Evolutionary conservation across 2,329 filamentous ascomycete genomes (phyloP).

Genomic region (Penicillium hesseltinei): DNA sequence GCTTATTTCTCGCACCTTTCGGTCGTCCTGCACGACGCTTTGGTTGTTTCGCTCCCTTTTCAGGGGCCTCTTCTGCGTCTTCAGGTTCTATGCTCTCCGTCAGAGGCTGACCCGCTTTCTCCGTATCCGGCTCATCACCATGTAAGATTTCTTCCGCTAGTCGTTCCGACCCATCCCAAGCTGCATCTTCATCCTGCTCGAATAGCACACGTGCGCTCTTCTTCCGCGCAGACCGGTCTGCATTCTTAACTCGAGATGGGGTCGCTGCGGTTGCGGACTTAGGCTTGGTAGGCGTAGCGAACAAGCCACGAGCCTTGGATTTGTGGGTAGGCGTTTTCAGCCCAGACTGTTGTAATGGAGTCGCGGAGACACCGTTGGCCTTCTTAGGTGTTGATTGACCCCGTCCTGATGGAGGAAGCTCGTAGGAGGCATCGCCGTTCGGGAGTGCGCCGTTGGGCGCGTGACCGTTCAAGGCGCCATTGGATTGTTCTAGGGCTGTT

Average conservation of each 20-base stretch:
- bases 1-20: constrained; percentile 57
- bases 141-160: constrained; percentile 68
- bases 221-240: constrained; percentile 79
- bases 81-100: constrained; percentile 34
- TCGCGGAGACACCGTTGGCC: constrained; percentile 25
- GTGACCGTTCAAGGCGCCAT: constrained; percentile 30
- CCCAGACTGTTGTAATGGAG: constrained; percentile 34
- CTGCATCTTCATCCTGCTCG: constrained; percentile 67
- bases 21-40: constrained; percentile 57
- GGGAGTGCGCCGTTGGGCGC: constrained; percentile 13
- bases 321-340: constrained; percentile 40
- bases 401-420: constrained; percentile 28
- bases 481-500: constrained; percentile 23
- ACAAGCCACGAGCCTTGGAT: constrained; percentile 37
- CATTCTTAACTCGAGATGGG: constrained; percentile 65
- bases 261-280: constrained; percentile 44
- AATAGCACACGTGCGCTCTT: constrained; percentile 80
- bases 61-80: constrained; percentile 36
- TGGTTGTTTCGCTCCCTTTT: constrained; percentile 47
- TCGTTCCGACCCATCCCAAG: constrained; percentile 63
- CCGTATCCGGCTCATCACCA: constrained; percentile 32
- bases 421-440: constrained; percentile 23
- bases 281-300: constrained; percentile 42
- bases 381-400: constrained; percentile 36
- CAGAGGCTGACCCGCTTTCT: constrained; percentile 23